These are phyloP conservation scores for Phytophthora aleatoria DNA, from an alignment of 352 stramenopile genomes.

Conservation along the genomic window DNA sequence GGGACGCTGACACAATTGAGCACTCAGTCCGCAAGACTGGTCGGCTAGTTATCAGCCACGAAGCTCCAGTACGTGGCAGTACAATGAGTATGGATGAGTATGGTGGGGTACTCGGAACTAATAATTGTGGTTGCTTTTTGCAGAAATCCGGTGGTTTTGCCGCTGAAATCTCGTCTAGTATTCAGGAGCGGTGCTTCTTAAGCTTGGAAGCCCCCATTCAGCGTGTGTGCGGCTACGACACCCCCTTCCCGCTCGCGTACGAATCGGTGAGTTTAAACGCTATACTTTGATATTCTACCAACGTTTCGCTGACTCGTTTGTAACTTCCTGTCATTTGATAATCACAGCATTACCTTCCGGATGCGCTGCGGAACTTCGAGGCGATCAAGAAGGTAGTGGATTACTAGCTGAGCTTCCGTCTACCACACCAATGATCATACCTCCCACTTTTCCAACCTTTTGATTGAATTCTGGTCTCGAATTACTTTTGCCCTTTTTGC, in stretches of 20 bases:
- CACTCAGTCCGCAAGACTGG: slow-evolving; percentile 98
- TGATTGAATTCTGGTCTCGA: not conserved
- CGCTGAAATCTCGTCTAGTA: slow-evolving; percentile 94
- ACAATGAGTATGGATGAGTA: not conserved
- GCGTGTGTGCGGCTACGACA: slow-evolving; percentile 95
- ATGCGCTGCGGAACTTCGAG: slow-evolving; percentile 95
- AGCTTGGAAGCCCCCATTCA: slow-evolving; percentile 96
- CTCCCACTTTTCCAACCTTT: slow-evolving; percentile 7
- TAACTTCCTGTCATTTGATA: not conserved
- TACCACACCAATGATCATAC: slow-evolving; percentile 8
- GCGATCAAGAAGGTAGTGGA: slow-evolving; percentile 93
- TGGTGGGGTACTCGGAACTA: not conserved
- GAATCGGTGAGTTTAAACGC: slow-evolving; percentile 82
- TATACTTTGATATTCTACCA: not conserved
- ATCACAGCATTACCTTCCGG: slow-evolving; percentile 89
- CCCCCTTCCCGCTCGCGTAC: slow-evolving; percentile 96
- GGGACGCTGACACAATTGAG: slow-evolving; percentile 95
- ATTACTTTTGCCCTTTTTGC: slow-evolving; percentile 24
- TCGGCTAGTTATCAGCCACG: slow-evolving; percentile 95
- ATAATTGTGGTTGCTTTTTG: not conserved
- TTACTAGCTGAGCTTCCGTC: slow-evolving; percentile 50
- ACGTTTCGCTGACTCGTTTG: slow-evolving; percentile 8
- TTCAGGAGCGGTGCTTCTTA: slow-evolving; percentile 95
- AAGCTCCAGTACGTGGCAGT: slow-evolving; percentile 89
- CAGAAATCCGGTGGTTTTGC: slow-evolving; percentile 94